These are phyloP conservation scores for Debaryomyces robertsiae DNA, from an alignment of 1,139 yeast species.

Conservation along the genomic window DNA sequence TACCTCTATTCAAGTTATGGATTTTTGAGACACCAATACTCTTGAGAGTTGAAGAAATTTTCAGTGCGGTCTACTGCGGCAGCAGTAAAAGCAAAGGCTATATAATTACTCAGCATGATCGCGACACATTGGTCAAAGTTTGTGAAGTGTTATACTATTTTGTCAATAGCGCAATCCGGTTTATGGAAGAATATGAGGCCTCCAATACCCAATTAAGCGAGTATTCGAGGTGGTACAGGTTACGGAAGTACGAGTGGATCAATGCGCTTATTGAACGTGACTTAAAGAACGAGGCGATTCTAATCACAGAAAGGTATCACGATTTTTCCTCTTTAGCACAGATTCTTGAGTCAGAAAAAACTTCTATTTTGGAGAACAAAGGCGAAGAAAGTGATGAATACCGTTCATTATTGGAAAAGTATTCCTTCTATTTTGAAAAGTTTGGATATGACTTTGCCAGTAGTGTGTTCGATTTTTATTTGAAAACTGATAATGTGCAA, in stretches of 20 bases:
- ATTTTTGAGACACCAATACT: constrained; percentile 42
- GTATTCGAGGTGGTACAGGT: constrained; percentile 39
- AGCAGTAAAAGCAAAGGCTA: constrained; percentile 16
- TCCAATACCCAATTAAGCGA: constrained; percentile 28
- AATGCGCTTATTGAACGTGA: constrained; percentile 50
- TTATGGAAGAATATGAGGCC: constrained; percentile 30
- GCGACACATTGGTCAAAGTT: constrained; percentile 25
- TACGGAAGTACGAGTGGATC: constrained; percentile 52
- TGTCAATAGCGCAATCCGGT: constrained; percentile 39
- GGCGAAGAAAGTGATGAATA: constrained; percentile 19
- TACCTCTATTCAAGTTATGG: constrained; percentile 36
- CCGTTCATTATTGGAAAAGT: constrained; percentile 28
- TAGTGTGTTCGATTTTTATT: constrained; percentile 61
- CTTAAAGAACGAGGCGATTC: constrained; percentile 54
- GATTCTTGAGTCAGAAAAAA: constrained; percentile 59
- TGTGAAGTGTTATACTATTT: constrained; percentile 42
- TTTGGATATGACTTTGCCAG: constrained; percentile 74
- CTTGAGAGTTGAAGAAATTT: constrained; percentile 36
- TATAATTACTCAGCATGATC: constrained; percentile 19
- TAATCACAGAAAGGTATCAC: constrained; percentile 65
- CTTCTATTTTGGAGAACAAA: constrained; percentile 29
- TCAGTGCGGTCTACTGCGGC: constrained; percentile 23
- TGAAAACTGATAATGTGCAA: constrained; percentile 55
- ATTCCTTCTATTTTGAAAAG: constrained; percentile 56
- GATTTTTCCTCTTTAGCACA: constrained; percentile 70